Conservation (phyloP, 257 asterid species). For the Handroanthus guayacan region DNA sequence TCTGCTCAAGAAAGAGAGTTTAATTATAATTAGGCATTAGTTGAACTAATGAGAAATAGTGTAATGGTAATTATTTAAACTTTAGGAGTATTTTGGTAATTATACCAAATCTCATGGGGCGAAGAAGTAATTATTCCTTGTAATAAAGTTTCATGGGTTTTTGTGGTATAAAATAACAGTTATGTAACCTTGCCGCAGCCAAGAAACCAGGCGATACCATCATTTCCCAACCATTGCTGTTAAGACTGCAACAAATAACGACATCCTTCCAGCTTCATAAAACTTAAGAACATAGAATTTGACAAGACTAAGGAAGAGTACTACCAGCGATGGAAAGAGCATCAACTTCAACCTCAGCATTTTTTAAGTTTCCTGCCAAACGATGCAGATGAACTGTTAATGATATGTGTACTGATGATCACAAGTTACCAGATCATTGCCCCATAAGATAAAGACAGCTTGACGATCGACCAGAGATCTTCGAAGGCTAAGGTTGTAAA, state of each 20-base stretch:
- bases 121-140: too few species aligned
- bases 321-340: slow-evolving; percentile 79
- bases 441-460: slow-evolving; percentile 77
- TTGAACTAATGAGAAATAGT: too few species aligned
- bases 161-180: background rate
- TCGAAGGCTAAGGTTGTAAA: slow-evolving; percentile 60
- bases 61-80: too few species aligned
- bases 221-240: slow-evolving; percentile 80
- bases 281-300: background rate
- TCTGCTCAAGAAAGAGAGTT: too few species aligned
- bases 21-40: too few species aligned
- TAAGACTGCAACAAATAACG: slow-evolving; percentile 52
- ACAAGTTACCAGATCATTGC: slow-evolving; percentile 66
- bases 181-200: slow-evolving; percentile 54
- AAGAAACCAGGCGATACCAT: slow-evolving; percentile 75
- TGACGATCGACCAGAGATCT: slow-evolving; percentile 72
- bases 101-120: too few species aligned
- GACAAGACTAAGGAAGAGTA: background rate
- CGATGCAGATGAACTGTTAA: background rate
- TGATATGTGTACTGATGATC: background rate
- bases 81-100: too few species aligned
- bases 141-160: background rate
- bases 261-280: background rate
- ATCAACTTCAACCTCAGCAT: slow-evolving; percentile 67
- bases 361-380: slow-evolving; percentile 59